Base-by-base conservation (phyloP, 495 filamentous ascomycete species). In the Pseudomonodictys pantanalensis region DNA sequence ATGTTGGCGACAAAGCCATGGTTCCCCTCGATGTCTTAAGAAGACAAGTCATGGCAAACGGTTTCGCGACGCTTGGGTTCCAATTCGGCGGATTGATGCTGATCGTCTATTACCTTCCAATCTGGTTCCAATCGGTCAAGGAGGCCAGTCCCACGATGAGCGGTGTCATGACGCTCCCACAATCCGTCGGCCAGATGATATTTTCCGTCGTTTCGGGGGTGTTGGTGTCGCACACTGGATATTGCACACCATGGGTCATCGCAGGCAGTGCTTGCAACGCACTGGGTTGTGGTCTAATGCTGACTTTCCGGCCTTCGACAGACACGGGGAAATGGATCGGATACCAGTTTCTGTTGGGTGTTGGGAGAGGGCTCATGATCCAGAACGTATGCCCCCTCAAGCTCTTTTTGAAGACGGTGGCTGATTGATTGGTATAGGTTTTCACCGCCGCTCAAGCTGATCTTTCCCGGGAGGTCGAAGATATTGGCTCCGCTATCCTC, bases 101-200 rank as follows among this genome's bases (percentile, higher is more conserved):
- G 4, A 32, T 68, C 1, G 30, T 69, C 0, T 66, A 66, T 58
- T 70, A 73, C 54, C 69, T 72, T 0, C 71, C 71, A 26, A 69
- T 72, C 25, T 72, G 69, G 33, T 73, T 73, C 53, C 70, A 73
- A 43, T 56, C 48, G 10, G 49, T 70, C 9, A 4, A 10, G 6
- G 48, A 46, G 20, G 54, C 54, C 17, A 62, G 56, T 25, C 58
- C 68, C 10, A 42, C 56, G 30, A 38, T 48, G 9, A 67, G 66
- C 24, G 70, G 71, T 22, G 61, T 73, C 5, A 4, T 48, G 23
- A 71, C 65, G 35, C 35, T 73, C 1, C 62, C 69, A 18, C 33
- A 61, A 12, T 42, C 69, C 8, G 20, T 71, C 11, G 39, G n/a
- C 1, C 68, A 83, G 2, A 81, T 87, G 11, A 50, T 65, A 12